Conservation (phyloP, 768 basidiomycete genomes). For the Wakefieldia striispora region DNA sequence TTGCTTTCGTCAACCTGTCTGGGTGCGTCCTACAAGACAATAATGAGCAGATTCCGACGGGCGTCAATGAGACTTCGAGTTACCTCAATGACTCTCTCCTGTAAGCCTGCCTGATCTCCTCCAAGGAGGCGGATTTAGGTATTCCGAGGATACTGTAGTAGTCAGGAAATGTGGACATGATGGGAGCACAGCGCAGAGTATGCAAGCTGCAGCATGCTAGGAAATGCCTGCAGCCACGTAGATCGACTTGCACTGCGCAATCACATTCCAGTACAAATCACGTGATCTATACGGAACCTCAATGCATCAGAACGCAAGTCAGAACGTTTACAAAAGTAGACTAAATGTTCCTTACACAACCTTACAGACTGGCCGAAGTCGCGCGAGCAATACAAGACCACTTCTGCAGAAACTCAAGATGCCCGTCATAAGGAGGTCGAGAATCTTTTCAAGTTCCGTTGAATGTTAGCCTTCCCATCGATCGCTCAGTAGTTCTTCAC, state of each 20-base stretch:
- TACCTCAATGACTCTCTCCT: constrained; percentile 77
- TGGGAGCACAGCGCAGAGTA: constrained; percentile 19
- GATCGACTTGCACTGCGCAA: not conserved
- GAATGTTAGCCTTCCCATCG: too few relatives aligned
- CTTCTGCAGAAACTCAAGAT: too few relatives aligned
- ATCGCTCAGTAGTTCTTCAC: too few relatives aligned
- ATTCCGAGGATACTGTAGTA: constrained; percentile 69
- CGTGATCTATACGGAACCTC: constrained; percentile 14
- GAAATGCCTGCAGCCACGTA: not conserved
- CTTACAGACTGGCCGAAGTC: too few relatives aligned
- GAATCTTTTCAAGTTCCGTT: too few relatives aligned
- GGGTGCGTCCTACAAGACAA: constrained; percentile 72
- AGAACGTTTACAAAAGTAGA: too few relatives aligned
- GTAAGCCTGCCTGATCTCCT: constrained; percentile 76
- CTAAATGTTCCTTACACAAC: too few relatives aligned
- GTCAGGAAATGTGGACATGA: constrained; percentile 77
- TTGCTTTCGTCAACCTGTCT: constrained; percentile 73
- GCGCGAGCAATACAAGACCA: too few relatives aligned
- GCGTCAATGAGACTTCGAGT: not conserved
- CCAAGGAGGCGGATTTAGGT: constrained; percentile 54
- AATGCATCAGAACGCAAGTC: too few relatives aligned
- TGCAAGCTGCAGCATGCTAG: constrained; percentile 10
- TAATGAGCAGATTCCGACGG: constrained; percentile 9
- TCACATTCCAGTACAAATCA: constrained; percentile 6
- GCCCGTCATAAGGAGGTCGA: too few relatives aligned